These are phyloP conservation scores for Leptographium flavum DNA, from an alignment of 2,329 filamentous ascomycete genomes.

Conservation along the genomic window DNA sequence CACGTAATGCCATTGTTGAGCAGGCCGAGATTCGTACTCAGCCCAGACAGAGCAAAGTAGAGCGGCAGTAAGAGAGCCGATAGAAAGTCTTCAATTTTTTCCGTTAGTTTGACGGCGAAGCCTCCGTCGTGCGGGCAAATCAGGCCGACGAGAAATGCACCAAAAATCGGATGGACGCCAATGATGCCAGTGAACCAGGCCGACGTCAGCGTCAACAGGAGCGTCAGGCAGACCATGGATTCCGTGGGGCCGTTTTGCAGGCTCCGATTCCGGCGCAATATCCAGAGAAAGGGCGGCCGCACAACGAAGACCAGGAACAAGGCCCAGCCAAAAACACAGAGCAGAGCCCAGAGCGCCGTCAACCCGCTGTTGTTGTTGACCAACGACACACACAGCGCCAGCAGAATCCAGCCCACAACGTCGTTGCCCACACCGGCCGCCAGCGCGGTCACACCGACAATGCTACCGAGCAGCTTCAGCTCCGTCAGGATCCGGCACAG, in stretches of 20 bases:
- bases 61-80: slow-evolving; percentile 72
- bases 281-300: slow-evolving; percentile 59
- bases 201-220: slow-evolving; percentile 64
- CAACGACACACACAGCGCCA: slow-evolving; percentile 83
- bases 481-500: slow-evolving; percentile 88
- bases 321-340: slow-evolving; percentile 61
- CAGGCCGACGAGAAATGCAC: slow-evolving; percentile 75
- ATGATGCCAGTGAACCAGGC: slow-evolving; percentile 82
- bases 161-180: slow-evolving; percentile 88
- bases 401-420: slow-evolving; percentile 78
- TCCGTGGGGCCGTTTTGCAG: slow-evolving; percentile 83
- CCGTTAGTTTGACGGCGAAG: slow-evolving; percentile 79
- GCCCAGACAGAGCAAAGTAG: slow-evolving; percentile 84
- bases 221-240: slow-evolving; percentile 65
- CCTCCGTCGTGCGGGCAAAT: slow-evolving; percentile 84
- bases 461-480: slow-evolving; percentile 68
- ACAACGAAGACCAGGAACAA: slow-evolving; percentile 62
- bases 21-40: slow-evolving; percentile 77
- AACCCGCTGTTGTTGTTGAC: slow-evolving; percentile 78
- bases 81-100: slow-evolving; percentile 89
- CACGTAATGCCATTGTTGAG: slow-evolving; percentile 71
- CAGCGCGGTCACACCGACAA: slow-evolving; percentile 76
- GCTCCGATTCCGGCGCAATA: slow-evolving; percentile 59
- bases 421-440: slow-evolving; percentile 91
- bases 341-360: slow-evolving; percentile 70